Evolutionary conservation across 1,284 basidiomycete genomes (phyloP).

Genomic region (Mycena citricolor): DNA sequence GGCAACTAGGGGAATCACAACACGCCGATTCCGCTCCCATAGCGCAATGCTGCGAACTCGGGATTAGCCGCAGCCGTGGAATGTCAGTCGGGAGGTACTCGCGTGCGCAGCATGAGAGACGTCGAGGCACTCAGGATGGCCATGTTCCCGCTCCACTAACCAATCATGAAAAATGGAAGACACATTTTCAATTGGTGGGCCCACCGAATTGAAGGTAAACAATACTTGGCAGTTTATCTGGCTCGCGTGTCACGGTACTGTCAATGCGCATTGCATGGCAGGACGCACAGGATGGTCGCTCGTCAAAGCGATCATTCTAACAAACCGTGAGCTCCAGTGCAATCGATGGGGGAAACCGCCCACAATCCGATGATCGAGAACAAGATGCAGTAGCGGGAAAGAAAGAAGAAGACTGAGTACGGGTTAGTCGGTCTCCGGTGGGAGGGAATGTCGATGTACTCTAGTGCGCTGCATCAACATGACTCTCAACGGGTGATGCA

Average conservation of each 20-base stretch:
- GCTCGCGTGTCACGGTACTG: background rate
- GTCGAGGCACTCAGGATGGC: conserved; percentile 63
- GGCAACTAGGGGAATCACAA: conserved; percentile 50
- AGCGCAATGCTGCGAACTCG: conserved; percentile 53
- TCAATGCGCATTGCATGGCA: conserved; percentile 1
- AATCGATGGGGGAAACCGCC: conserved; percentile 22
- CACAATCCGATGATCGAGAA: conserved; percentile 62
- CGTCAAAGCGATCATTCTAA: conserved; percentile 58
- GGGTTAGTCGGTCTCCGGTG: conserved; percentile 18
- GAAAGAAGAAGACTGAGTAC: conserved; percentile 59
- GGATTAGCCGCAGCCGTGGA: background rate
- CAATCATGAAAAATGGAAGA: background rate
- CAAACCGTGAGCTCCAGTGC: background rate
- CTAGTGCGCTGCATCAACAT: too few species aligned
- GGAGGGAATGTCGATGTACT: too few species aligned
- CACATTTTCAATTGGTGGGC: conserved; percentile 23
- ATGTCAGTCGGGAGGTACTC: conserved; percentile 1
- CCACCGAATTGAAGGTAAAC: conserved; percentile 67
- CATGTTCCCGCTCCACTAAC: conserved; percentile 63
- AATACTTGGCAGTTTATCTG: conserved; percentile 68
- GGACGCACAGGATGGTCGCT: conserved; percentile 44
- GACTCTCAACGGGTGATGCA: conserved; percentile 3
- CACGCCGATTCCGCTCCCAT: conserved; percentile 57
- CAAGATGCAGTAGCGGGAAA: conserved; percentile 68
- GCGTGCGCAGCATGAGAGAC: conserved; percentile 71